Base-by-base conservation (phyloP, 108 stramenopile species). In the Skeletonema marinoi region DNA sequence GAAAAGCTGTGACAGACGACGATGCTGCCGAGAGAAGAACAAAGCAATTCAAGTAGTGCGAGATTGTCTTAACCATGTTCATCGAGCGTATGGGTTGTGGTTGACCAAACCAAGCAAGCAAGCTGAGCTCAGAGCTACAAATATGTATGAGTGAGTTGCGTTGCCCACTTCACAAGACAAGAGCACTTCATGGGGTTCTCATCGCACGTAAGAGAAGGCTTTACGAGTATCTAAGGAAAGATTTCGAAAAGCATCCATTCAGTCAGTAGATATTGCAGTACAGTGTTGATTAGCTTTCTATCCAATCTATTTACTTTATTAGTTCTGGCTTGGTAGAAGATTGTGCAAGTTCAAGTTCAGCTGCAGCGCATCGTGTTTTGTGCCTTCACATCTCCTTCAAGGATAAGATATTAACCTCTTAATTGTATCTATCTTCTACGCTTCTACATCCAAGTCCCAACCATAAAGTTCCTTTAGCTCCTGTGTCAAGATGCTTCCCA, bases 381-480 rank as follows among this genome's bases (percentile, higher is more conserved):
- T 46, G 44, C 3, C 16, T 3, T 0, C 16, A 16, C 6, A 10
- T 46, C 3, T 5, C 16, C 16, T n/a, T 25, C 2, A 25, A 56
- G 54, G 54, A 25, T 25, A 29, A 56, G 25, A 29, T 51, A 19
- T 51, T 6, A 21, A 21, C 19, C 38, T 21, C 38, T 73, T n/a
- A 44, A 62, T 32, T 16, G 17, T 56, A 16, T 54, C 16, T 8
- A 25, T 38, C 10, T n/a, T 65, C 65, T 63, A 81, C 19, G 71
- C 76, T 29, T 86, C 77, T 17, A 90, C 42, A 63, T 84, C 83
- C 51, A 90, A 64, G 8, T 88, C 81, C 12, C 85, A 56, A 12
- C 67, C 67, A 66, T 86, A 90, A 8, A 94, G 66, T 50, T 86
- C 70, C 38, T 79, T 68, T 9, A 95, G 73, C 63, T 95, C 93